Percentiles rank a stretch among this genome's conserved stretches.
phyloP scores from a whole-genome alignment of 2,329 filamentous ascomycete genomes.

The Monascus ruber region DNA sequence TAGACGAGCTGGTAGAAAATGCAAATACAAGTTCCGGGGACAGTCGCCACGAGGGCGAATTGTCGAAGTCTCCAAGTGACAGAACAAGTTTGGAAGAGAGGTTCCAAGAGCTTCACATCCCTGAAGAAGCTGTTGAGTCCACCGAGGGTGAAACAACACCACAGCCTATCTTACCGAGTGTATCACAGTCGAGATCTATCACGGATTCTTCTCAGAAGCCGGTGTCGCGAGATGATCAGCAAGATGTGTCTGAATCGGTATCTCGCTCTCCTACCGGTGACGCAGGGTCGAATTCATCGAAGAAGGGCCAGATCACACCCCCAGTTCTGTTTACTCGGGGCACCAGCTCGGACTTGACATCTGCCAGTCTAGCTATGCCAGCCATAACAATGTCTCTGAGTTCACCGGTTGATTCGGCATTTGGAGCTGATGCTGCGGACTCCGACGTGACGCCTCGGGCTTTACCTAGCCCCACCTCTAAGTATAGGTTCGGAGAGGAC shows the following conservation, averaged over 20 bases:
- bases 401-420: slow-evolving; percentile 9
- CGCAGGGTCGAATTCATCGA: slow-evolving; percentile 5
- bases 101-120: slow-evolving; percentile 23
- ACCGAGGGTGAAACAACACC: neutral
- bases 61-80: slow-evolving; percentile 9
- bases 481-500: too few species aligned
- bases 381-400: slow-evolving; percentile 9
- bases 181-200: slow-evolving; percentile 9
- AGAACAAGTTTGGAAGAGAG: slow-evolving; percentile 18
- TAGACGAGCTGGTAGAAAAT: slow-evolving; percentile 21
- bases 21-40: slow-evolving; percentile 11
- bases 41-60: slow-evolving; percentile 11
- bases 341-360: neutral
- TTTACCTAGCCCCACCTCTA: slow-evolving; percentile 15
- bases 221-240: neutral
- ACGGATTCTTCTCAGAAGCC: slow-evolving; percentile 1
- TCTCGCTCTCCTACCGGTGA: slow-evolving; percentile 1
- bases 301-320: slow-evolving; percentile 20
- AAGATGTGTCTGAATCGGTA: slow-evolving; percentile 9
- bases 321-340: slow-evolving; percentile 11
- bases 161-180: slow-evolving; percentile 4
- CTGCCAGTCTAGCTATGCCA: slow-evolving; percentile 8
- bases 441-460: slow-evolving; percentile 24
- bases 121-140: slow-evolving; percentile 19
- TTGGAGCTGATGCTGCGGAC: slow-evolving; percentile 12